Evolutionary conservation across 1,139 yeast genomes (phyloP), one percentile per base, ranked within the genome.

Genomic region (Kodamaea ohmeri): DNA sequence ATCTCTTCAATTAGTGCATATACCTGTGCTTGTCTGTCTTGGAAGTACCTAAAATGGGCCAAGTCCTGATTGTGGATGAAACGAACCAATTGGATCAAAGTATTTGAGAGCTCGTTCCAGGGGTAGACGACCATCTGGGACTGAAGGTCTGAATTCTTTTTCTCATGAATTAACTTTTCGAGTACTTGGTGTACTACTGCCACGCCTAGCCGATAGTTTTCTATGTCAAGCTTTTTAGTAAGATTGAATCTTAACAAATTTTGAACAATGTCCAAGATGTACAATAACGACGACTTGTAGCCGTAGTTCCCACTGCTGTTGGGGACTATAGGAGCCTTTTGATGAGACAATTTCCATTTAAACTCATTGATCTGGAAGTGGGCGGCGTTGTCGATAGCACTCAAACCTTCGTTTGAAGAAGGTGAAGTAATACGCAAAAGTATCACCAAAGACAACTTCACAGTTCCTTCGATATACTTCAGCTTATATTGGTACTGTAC

Each of bases 291-390:
- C 1, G 65, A 54, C 36, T 67, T 68, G 28, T 51, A 41, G 0
- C 62, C 65, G 17, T 47, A 51, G 6, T 52, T 46, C 1, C 49
- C 58, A 2, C 47, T 36, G 38, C 56, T 58, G 15, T 49, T 49
- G 3, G 69, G 69, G 2, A 70, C 49, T 13, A 65, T 45, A 1
- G 75, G 74, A 5, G 45, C 30, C 37, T 58, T 61, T 36, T 69
- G 75, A 42, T 65, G 75, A 34, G 71, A 65, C 32, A 69, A 46
- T 42, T 69, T 70, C 71, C 73, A 68, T 36, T 58, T 58, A 42
- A 56, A 61, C 43, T 69, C 75, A 39, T 70, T 58, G 16, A 71
- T 62, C 18, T 52, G 53, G 25, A 48, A 53, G 1, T 49, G 40
- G 7, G 50, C 41, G 4, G 63, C 43, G 9, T 42, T 42, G 4